phyloP scores from a whole-genome alignment of 2,329 filamentous ascomycete genomes.

The Cladosporium sp. region DNA sequence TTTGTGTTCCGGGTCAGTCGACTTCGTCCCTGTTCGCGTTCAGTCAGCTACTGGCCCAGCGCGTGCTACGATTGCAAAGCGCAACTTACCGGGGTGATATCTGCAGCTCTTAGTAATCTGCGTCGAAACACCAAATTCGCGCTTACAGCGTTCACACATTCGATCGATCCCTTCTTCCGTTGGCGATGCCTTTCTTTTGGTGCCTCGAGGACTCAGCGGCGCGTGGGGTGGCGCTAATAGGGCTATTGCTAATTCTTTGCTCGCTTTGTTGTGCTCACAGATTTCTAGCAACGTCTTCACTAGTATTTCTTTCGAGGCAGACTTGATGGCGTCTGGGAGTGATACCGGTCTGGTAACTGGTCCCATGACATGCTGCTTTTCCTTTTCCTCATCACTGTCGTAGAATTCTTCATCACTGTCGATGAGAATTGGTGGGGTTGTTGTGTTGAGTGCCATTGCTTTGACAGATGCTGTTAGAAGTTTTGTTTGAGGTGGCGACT shows the following conservation, averaged over 20 bases:
- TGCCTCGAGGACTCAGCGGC: background rate
- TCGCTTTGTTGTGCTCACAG: background rate
- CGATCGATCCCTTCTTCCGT: background rate
- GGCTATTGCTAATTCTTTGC: background rate
- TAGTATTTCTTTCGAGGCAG: background rate
- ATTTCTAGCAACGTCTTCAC: background rate
- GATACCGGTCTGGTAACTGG: background rate
- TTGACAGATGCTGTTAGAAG: background rate
- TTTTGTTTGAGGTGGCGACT: too few relatives aligned
- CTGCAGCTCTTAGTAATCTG: background rate
- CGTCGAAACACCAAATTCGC: background rate
- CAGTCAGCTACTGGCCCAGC: background rate
- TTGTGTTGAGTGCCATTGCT: background rate
- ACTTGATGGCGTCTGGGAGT: background rate
- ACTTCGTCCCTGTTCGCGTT: background rate
- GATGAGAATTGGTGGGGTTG: background rate
- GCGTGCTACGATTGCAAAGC: background rate
- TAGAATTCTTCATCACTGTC: background rate
- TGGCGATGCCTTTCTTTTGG: background rate
- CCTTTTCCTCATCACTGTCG: too few relatives aligned
- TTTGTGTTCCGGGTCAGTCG: background rate
- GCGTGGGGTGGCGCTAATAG: background rate
- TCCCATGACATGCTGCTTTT: too few relatives aligned
- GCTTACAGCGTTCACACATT: background rate
- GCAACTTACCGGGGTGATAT: background rate